Conservation (phyloP, 129 eudicot species). For the Flaveria bidentis region DNA sequence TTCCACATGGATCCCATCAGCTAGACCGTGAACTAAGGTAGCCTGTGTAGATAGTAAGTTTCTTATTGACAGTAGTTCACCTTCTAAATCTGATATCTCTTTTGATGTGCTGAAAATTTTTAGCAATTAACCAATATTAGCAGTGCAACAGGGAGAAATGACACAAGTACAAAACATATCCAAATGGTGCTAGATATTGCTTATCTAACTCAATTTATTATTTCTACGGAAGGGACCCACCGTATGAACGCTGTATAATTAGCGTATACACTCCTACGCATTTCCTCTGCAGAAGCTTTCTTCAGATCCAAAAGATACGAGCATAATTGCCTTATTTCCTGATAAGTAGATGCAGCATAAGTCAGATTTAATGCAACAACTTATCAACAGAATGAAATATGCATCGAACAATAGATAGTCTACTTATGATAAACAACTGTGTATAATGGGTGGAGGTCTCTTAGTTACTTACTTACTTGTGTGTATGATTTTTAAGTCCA, state of each 20-base stretch:
- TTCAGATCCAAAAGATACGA: slow-evolving; percentile 90
- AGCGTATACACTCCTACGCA: slow-evolving; percentile 98
- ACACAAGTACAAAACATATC: slow-evolving; percentile 1
- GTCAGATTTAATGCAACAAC: slow-evolving; percentile 28
- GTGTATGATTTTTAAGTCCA: background rate
- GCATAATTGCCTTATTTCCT: slow-evolving; percentile 96
- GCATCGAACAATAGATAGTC: slow-evolving; percentile 7
- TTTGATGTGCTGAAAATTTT: slow-evolving; percentile 76
- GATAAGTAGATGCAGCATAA: slow-evolving; percentile 34
- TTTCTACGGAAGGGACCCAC: slow-evolving; percentile 45
- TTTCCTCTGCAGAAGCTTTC: slow-evolving; percentile 98
- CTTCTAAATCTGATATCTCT: slow-evolving; percentile 99
- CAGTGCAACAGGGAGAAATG: slow-evolving; percentile 11
- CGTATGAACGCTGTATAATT: slow-evolving; percentile 95
- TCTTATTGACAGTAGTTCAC: slow-evolving; percentile 91
- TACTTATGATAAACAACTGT: slow-evolving; percentile 5
- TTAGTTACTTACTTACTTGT: slow-evolving; percentile 24
- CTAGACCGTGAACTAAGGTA: slow-evolving; percentile 78
- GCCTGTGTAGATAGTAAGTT: slow-evolving; percentile 95
- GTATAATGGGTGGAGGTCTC: slow-evolving; percentile 13
- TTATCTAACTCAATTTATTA: background rate
- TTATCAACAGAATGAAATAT: slow-evolving; percentile 22
- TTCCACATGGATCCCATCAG: slow-evolving; percentile 87
- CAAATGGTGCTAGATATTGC: background rate
- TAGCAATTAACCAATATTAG: slow-evolving; percentile 28